Evolutionary conservation across 768 basidiomycete genomes (phyloP), one percentile per base, ranked within the genome.

Genomic region (Neoboletus magnificus): DNA sequence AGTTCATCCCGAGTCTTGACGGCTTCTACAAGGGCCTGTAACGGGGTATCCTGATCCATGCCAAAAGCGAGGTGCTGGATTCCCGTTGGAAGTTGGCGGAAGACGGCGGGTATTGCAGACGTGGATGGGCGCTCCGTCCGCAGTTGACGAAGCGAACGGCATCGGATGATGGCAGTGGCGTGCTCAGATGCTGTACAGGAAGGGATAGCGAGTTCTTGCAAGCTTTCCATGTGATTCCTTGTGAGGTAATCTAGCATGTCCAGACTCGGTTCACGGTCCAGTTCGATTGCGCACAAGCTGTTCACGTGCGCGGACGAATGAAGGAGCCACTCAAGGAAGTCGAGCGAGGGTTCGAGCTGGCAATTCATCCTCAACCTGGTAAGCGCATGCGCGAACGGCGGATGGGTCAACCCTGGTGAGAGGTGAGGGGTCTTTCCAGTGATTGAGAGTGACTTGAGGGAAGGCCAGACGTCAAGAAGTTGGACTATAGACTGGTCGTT

Each of bases 241-340:
- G 83, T 71, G 48, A 89, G 66, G 65, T 79, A 77, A 50, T 85
- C 80, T 46, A 90, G 73, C 46, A 85, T 61, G 15, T 80, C 77
- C 9, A 70, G 55, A 41, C 80, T 76, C 2, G 86, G 85, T 57
- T 87, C 82, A 54, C 85, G 77, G 48, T 81, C 81, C 52, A 89
- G 73, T 52, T 85, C 81, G 52, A 89, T 73, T 30, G 73, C 68
- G 52, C 75, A 75, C 44, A 87, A 74, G 57, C 71, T 71, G 23
- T 57, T 62, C n/a, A 76, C 75, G 42, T 66, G 67, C 23, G 69
- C 60, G 33, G 86, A 85, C 54, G 80, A 76, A 62, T 82, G 79
- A 25, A 89, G 82, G 53, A 91, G 81, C 88, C 87, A 89, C 36
- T 79, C 74, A 61, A 87, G 71, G 68, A 89, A 84, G 35, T 85